A percentile compares a stretch with the other conserved stretches of the same genome.
These are phyloP conservation scores for slime mould (Dictyostelium discoideum) DNA, from an alignment of 78 protist genomes.

Conservation along the genomic window DNA sequence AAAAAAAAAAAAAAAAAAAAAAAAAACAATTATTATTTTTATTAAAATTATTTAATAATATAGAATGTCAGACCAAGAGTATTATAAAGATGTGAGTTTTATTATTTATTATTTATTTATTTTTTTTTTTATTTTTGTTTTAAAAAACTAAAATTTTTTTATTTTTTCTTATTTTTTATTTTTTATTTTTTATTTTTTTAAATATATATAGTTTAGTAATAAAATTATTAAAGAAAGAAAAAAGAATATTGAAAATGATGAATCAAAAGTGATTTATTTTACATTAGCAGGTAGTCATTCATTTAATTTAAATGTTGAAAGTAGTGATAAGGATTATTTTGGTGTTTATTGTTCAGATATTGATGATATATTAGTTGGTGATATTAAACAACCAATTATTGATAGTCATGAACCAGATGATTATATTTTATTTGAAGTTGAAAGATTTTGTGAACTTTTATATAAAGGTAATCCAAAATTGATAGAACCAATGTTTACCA, in stretches of 20 bases:
- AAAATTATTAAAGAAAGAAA: slow-evolving; percentile 4
- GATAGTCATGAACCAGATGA: slow-evolving; percentile 69
- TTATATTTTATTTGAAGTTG: slow-evolving; percentile 46
- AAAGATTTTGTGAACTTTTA: slow-evolving; percentile 27
- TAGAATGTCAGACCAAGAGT: not conserved
- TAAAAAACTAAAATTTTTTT: not conserved
- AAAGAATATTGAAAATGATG: slow-evolving; percentile 7
- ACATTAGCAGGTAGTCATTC: slow-evolving; percentile 57
- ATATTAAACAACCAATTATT: not conserved
- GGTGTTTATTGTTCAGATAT: slow-evolving; percentile 48
- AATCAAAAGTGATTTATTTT: slow-evolving; percentile 32
- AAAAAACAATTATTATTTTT: no score
- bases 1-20: not conserved
- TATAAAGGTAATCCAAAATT: slow-evolving; percentile 73
- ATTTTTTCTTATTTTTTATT: no score
- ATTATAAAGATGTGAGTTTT: not conserved
- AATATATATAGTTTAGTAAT: not conserved
- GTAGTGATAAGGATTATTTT: slow-evolving; percentile 67
- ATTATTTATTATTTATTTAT: not conserved
- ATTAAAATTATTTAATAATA: not conserved
- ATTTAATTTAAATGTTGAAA: slow-evolving; percentile 75
- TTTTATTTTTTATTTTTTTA: not conserved
- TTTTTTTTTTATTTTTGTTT: not conserved
- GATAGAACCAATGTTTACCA: slow-evolving; percentile 50
- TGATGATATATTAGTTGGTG: slow-evolving; percentile 9